Conservation (phyloP, 257 asterid genomes). For the Solanum sparsipilum region DNA sequence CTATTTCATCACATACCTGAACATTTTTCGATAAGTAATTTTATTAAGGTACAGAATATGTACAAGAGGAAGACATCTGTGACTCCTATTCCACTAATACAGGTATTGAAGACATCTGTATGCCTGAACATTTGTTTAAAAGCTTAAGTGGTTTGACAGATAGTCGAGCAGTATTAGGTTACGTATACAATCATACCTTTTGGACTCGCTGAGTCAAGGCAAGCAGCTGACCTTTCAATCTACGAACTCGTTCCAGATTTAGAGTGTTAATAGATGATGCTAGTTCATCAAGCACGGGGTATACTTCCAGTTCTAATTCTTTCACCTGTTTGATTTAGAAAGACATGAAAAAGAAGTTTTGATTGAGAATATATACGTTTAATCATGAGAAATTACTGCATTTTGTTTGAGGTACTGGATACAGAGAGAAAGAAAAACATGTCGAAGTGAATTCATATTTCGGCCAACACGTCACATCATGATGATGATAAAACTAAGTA, state of each 20-base stretch:
- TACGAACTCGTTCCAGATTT: constrained; percentile 92
- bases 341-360: not conserved
- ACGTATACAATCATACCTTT: constrained; percentile 37
- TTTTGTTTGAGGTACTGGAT: not conserved
- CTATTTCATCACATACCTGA: constrained; percentile 93
- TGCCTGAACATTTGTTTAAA: constrained; percentile 31
- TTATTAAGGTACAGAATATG: not conserved
- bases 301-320: constrained; percentile 75
- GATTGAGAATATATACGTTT: not conserved
- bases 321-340: constrained; percentile 52
- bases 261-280: constrained; percentile 84
- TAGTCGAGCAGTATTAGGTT: not conserved
- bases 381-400: not conserved
- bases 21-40: constrained; percentile 3
- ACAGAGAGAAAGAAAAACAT: not conserved
- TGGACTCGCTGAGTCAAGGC: constrained; percentile 95
- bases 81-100: not conserved
- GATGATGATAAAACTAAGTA: not conserved
- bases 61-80: not conserved
- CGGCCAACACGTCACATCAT: not conserved
- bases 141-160: not conserved
- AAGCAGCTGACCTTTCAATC: constrained; percentile 91
- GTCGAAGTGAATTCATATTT: not conserved
- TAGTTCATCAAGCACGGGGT: constrained; percentile 91
- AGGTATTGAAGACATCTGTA: constrained; percentile 1